phyloP scores from a whole-genome alignment of 2,329 filamentous ascomycete species.

The Didymellaceae sp. region DNA sequence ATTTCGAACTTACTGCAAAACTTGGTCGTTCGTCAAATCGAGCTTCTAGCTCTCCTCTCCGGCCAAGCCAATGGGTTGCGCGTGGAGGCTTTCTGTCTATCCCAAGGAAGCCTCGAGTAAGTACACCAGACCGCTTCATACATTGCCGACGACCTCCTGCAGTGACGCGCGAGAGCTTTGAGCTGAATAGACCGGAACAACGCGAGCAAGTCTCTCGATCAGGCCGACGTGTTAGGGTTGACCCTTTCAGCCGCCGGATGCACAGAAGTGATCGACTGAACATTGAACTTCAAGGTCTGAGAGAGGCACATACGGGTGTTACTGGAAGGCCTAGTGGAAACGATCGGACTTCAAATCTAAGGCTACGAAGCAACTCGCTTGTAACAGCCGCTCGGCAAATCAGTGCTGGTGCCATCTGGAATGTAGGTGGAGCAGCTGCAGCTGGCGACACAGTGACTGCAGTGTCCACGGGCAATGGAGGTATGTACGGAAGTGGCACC shows the following conservation, averaged over 20 bases:
- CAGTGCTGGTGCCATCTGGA: conserved; percentile 76
- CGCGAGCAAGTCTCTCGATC: conserved; percentile 57
- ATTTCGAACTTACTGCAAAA: background rate
- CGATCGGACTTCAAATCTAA: conserved; percentile 25
- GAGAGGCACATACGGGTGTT: conserved; percentile 41
- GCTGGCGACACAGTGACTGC: conserved; percentile 57
- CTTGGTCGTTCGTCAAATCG: conserved; percentile 24
- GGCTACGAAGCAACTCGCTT: conserved; percentile 32
- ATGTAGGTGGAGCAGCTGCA: conserved; percentile 73
- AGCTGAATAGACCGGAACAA: conserved; percentile 57
- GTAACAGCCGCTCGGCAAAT: conserved; percentile 51
- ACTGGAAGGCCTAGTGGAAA: conserved; percentile 26
- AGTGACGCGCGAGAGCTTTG: conserved; percentile 57
- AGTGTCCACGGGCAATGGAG: conserved; percentile 68
- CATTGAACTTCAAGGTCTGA: conserved; percentile 40
- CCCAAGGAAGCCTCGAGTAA: conserved; percentile 28
- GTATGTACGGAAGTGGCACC: conserved; percentile 71
- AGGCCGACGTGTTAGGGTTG: conserved; percentile 51
- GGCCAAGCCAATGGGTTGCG: conserved; percentile 40
- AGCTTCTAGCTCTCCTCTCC: conserved; percentile 39
- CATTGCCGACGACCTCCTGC: conserved; percentile 53
- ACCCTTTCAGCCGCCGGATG: conserved; percentile 61
- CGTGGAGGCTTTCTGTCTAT: conserved; percentile 32
- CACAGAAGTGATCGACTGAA: conserved; percentile 42
- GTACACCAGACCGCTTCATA: conserved; percentile 66